Base-by-base conservation (phyloP, 257 asterid genomes). In the Jasminum sambac region DNA sequence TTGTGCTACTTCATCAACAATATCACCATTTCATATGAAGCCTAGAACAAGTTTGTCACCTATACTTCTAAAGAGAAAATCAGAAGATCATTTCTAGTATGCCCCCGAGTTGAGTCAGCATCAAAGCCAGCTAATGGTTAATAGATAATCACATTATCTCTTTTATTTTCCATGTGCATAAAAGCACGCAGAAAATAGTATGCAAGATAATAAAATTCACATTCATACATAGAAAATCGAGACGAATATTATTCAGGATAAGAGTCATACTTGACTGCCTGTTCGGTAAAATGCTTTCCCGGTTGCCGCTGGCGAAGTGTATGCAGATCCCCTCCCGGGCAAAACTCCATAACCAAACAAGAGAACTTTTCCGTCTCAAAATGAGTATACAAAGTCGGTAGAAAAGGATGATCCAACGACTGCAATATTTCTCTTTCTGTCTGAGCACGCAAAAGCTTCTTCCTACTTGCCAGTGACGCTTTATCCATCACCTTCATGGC, bases 401-500 rank as follows among this genome's bases (percentile, higher is more conserved):
- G 90, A 71, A 89, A 89, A 8, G 96, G 96, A 64, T 89, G 96
- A 75, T 89, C 96, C 16, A 89, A 65, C 26, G 90, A 85, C 74
- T 87, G 91, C 90, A 89, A 69, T 63, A 89, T 89, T 50, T 89
- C 96, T 74, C 91, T 82, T 62, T 89, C 96, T 10, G 94, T 87
- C 79, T 89, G 96, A 40, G 96, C 94, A 2, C 96, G 91, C 76
- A 89, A 72, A 65, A 89, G 84, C 50, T 89, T 89, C 86, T 89
- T 89, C 14, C 96, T 86, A 62, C 96, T 74, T n/a, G 93, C 96
- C 39, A 88, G 78, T 0, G 88, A 83, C 16, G 95, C 91, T 78
- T 88, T 88, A 67, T 88, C 95, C 95, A 88, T 88, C 63, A 89
- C 93, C 78, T 89, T 89, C 96, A 89, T 89, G 0, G 93, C 96